These are phyloP conservation scores for Boletus tomentosulus DNA, from an alignment of 768 basidiomycete species.

Conservation along the genomic window DNA sequence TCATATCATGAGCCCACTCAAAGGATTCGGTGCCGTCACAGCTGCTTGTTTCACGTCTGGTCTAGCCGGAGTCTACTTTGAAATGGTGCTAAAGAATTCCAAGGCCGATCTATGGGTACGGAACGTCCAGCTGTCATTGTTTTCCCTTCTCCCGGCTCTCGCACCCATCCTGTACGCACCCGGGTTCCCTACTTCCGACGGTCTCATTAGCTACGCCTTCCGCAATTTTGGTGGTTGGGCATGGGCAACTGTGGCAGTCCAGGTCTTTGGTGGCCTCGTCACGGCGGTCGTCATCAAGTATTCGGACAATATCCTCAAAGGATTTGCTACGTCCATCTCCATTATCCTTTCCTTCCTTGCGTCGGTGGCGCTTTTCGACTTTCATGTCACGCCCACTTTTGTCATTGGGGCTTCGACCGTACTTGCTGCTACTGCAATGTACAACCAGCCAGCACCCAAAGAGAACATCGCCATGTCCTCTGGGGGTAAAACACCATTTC, in stretches of 20 bases:
- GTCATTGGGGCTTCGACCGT: constrained; percentile 83
- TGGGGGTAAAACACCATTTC: constrained; percentile 35
- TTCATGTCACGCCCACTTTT: constrained; percentile 83
- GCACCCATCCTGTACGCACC: constrained; percentile 67
- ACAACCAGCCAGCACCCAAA: constrained; percentile 66
- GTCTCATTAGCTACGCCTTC: constrained; percentile 61
- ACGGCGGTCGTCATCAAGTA: constrained; percentile 98
- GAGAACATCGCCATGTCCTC: constrained; percentile 34
- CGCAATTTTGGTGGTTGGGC: constrained; percentile 92
- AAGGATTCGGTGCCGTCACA: constrained; percentile 78
- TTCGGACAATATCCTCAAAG: constrained; percentile 91
- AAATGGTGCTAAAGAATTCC: constrained; percentile 86
- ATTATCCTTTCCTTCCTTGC: constrained; percentile 96
- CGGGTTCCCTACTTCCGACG: constrained; percentile 38
- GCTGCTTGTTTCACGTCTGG: constrained; percentile 89
- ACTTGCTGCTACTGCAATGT: constrained; percentile 87
- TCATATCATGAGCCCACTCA: constrained; percentile 78
- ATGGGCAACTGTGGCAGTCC: constrained; percentile 85
- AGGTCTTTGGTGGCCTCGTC: constrained; percentile 89
- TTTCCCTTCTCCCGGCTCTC: constrained; percentile 87
- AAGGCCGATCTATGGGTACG: constrained; percentile 86
- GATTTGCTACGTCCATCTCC: constrained; percentile 93
- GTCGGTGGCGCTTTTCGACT: constrained; percentile 87
- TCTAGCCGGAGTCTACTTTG: constrained; percentile 89
- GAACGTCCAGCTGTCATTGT: constrained; percentile 84